Percentiles rank a stretch among this genome's conserved stretches.
Conservation (phyloP, 2,329 filamentous ascomycete genomes). For the Aciculosporium take region DNA sequence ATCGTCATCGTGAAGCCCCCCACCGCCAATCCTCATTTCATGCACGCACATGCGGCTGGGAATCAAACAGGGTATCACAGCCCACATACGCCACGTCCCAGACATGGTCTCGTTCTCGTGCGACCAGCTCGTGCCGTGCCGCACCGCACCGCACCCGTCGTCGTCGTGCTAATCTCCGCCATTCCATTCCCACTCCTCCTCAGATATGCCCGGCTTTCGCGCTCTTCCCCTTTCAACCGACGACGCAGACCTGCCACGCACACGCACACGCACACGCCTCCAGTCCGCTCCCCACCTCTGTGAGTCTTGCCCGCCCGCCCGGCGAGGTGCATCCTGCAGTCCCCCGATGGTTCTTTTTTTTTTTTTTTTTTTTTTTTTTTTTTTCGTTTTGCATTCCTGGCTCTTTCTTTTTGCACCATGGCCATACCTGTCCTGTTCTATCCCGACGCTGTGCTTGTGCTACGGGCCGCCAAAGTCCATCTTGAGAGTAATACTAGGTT, state of each 20-base stretch:
- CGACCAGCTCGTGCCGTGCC: neutral
- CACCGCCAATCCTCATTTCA: neutral
- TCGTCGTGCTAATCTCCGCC: neutral
- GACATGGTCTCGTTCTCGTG: neutral
- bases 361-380: no score
- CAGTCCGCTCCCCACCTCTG: neutral
- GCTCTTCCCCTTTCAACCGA: no score
- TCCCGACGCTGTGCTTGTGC: slow-evolving; percentile 2
- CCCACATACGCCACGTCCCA: neutral
- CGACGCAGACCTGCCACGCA: no score
- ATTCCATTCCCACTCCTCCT: no score
- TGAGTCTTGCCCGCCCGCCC: no score
- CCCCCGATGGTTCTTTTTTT: neutral
- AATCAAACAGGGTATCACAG: no score
- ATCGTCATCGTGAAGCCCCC: neutral
- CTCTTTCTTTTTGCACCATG: no score
- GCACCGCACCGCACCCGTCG: neutral
- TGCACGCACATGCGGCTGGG: neutral
- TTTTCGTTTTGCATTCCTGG: no score
- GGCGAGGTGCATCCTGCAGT: slow-evolving; percentile 2
- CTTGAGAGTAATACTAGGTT: slow-evolving; percentile 82
- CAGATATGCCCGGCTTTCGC: no score
- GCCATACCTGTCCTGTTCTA: neutral
- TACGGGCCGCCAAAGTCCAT: slow-evolving; percentile 63
- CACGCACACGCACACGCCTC: no score